phyloP scores from a whole-genome alignment of 768 basidiomycete species.

The Russula virescens region DNA sequence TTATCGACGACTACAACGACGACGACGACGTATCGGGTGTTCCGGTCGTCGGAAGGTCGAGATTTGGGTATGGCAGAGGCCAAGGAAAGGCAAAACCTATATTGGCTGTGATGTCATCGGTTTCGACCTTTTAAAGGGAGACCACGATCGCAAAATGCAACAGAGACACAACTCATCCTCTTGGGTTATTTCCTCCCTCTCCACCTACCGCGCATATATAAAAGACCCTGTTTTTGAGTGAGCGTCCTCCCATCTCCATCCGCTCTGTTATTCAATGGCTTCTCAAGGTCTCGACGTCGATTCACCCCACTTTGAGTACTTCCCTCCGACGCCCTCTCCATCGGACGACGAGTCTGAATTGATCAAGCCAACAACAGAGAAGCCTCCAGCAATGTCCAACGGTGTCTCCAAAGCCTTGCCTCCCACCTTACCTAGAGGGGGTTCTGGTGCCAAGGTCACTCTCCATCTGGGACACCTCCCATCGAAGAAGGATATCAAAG shows the following conservation, averaged over 20 bases:
- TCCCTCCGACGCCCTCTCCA: slow-evolving; percentile 32
- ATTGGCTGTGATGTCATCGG: slow-evolving; percentile 18
- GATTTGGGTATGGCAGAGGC: neutral
- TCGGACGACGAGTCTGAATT: slow-evolving; percentile 25
- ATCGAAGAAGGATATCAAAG: slow-evolving; percentile 64
- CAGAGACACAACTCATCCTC: neutral
- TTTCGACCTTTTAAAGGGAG: slow-evolving; percentile 12
- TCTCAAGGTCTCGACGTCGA: slow-evolving; percentile 19
- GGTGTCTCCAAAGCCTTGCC: slow-evolving; percentile 20
- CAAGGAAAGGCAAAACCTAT: neutral
- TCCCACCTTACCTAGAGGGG: slow-evolving; percentile 25
- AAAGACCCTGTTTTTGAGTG: neutral
- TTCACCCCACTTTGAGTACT: slow-evolving; percentile 29
- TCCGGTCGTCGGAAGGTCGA: neutral
- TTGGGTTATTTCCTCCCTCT: neutral
- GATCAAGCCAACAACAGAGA: slow-evolving; percentile 7
- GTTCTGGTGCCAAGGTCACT: slow-evolving; percentile 43
- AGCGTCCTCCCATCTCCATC: slow-evolving; percentile 5
- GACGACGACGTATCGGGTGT: neutral
- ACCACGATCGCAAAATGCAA: slow-evolving; percentile 7
- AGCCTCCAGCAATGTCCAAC: slow-evolving; percentile 16
- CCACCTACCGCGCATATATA: slow-evolving; percentile 1
- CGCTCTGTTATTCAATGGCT: slow-evolving; percentile 11
- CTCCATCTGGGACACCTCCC: slow-evolving; percentile 72
- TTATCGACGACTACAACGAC: slow-evolving; percentile 4